Evolutionary conservation across 164 flowering plant genomes (phyloP), one percentile per base, ranked within the genome.

Genomic region (Paratinospora sagittata): DNA sequence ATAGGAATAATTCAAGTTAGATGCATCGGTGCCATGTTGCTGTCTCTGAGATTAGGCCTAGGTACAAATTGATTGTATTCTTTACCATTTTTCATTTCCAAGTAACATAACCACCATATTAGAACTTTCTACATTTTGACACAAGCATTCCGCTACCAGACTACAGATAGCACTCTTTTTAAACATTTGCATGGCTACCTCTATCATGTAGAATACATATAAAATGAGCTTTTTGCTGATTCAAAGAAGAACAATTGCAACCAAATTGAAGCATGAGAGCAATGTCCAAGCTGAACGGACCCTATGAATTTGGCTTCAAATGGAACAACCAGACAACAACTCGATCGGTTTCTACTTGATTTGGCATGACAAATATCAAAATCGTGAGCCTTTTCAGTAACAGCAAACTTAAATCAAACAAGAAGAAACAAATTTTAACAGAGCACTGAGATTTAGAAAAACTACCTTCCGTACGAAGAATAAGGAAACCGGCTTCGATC

Each of bases 401-500:
- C n/a, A 69, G 16, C 3, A 27, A 70, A 24, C 27, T 21, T 52
- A 27, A 37, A 11, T 57, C 27, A n/a, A 63, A 63, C 30, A 62
- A 8, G 16, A 52, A 43, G 8, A 52, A 13, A 17, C 13, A n/a
- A 52, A 3, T 30, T 30, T 4, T 30, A 30, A 30, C 34, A 26
- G 21, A 47, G 43, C 0, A 30, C 17, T 39, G 5, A 69, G 43
- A 39, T 63, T 66, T 33, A 83, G 79, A 80, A 82, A 86, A 82
- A 85, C 86, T 86, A 93, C 98, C 98, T 89, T 90, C 89, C 84
- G 70, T 77, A 65, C 26, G 85, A 81, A 80, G 84, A 81, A 81
- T 86, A 74, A 1, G 92, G 90, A 36, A 90, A 91, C 17, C 84
- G 82, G 80, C 90, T 89, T 71, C 92, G 80, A 30, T 88, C 90